phyloP scores from a whole-genome alignment of 106 monocot genomes.

The Triglochin maritima region DNA sequence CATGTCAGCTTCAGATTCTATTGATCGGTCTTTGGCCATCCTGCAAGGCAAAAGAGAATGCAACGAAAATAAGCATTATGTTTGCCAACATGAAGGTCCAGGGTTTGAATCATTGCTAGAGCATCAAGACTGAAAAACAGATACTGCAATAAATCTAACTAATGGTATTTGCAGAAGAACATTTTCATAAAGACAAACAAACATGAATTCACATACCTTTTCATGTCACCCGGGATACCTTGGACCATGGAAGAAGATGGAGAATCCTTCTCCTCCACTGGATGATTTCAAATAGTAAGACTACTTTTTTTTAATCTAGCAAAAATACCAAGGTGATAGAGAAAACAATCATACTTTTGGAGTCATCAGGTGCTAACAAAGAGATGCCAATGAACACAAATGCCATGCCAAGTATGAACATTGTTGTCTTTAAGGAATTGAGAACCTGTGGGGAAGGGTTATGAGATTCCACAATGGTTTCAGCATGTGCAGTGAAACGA shows the following conservation, averaged over 20 bases:
- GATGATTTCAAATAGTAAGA: neutral
- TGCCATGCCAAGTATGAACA: slow-evolving; percentile 82
- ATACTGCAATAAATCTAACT: too few species aligned
- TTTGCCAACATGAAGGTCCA: too few species aligned
- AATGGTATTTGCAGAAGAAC: too few species aligned
- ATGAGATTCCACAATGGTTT: neutral
- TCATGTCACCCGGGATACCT: slow-evolving; percentile 30
- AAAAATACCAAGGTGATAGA: neutral
- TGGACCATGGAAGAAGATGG: slow-evolving; percentile 28
- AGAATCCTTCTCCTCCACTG: slow-evolving; percentile 46
- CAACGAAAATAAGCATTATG: too few species aligned
- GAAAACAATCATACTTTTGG: slow-evolving; percentile 38
- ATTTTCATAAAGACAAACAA: too few species aligned
- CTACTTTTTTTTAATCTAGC: neutral
- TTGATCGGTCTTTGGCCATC: slow-evolving; percentile 16
- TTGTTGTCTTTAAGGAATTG: slow-evolving; percentile 56
- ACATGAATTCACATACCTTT: slow-evolving; percentile 29
- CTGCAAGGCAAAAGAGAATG: slow-evolving; percentile 16
- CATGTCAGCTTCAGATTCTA: slow-evolving; percentile 35
- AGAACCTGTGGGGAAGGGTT: slow-evolving; percentile 44
- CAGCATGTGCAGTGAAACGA: too few species aligned
- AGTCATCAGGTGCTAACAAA: slow-evolving; percentile 82
- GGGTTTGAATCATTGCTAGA: too few species aligned
- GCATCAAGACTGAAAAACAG: too few species aligned
- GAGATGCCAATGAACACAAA: slow-evolving; percentile 92